A percentile compares a stretch with the other conserved stretches of the same genome.
These are phyloP conservation scores for Aspergillus kassunensis DNA, from an alignment of 495 filamentous ascomycete species.

Conservation along the genomic window DNA sequence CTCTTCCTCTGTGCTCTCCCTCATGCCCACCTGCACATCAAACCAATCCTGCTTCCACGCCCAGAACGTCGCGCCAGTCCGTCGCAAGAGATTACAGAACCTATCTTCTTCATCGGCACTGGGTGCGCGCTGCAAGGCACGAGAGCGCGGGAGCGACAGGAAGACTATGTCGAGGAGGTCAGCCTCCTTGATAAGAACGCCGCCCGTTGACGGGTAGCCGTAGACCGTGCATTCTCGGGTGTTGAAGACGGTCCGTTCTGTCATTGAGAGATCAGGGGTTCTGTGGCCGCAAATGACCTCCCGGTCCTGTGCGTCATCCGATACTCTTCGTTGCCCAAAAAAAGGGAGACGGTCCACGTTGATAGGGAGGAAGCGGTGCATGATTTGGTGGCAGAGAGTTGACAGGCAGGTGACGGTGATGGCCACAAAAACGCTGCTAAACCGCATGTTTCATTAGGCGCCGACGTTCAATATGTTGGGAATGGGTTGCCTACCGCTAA, in stretches of 20 bases:
- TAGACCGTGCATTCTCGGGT: constrained; percentile 12
- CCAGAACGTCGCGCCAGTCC: constrained; percentile 4
- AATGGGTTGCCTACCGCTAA: too few relatives aligned
- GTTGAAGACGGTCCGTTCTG: constrained; percentile 1
- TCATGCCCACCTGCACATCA: background rate
- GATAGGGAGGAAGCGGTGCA: constrained; percentile 4
- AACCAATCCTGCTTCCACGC: constrained; percentile 1
- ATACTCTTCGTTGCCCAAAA: constrained; percentile 17
- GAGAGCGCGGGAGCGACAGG: constrained; percentile 2
- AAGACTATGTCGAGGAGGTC: constrained; percentile 1
- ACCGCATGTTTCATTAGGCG: constrained; percentile 4
- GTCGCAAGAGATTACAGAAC: constrained; percentile 6
- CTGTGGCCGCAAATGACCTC: background rate
- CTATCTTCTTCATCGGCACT: constrained; percentile 2
- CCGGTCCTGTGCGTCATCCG: constrained; percentile 1
- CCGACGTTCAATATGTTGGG: too few relatives aligned
- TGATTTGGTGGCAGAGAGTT: constrained; percentile 7
- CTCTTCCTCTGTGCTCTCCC: constrained; percentile 2
- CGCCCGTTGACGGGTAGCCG: constrained; percentile 13
- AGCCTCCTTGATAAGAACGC: constrained; percentile 3
- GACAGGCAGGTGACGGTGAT: constrained; percentile 2
- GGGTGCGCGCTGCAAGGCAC: background rate
- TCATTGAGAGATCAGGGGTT: background rate
- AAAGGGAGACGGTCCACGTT: constrained; percentile 1
- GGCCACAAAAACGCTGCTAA: background rate